Percentiles rank a stretch among this genome's conserved stretches.
phyloP scores from a whole-genome alignment of 176 grass and related monocot genomes.

The Oryza glaberrima region DNA sequence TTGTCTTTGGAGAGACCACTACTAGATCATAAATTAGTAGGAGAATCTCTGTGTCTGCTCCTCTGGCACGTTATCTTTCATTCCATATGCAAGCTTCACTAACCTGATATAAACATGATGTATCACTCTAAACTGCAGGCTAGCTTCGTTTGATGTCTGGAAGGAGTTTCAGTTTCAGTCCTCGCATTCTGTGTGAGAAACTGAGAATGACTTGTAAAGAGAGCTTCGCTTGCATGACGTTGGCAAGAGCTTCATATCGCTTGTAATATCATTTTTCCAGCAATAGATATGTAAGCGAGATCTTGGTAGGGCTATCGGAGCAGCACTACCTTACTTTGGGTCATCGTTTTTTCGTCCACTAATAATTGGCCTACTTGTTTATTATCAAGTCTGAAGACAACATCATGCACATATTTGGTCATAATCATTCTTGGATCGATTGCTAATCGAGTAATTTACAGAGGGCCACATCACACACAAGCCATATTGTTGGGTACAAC shows the following conservation, averaged over 20 bases:
- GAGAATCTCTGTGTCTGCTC: too few relatives aligned
- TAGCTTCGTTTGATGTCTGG: slow-evolving; percentile 16
- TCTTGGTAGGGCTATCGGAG: slow-evolving; percentile 24
- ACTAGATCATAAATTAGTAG: neutral
- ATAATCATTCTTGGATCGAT: slow-evolving; percentile 34
- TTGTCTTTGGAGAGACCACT: neutral
- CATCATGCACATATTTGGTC: slow-evolving; percentile 2
- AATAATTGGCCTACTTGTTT: slow-evolving; percentile 6
- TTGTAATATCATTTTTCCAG: slow-evolving; percentile 41
- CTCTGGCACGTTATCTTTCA: too few relatives aligned
- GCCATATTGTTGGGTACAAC: neutral
- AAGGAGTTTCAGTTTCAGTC: neutral
- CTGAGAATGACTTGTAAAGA: neutral
- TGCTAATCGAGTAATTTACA: slow-evolving; percentile 27
- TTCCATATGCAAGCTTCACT: neutral
- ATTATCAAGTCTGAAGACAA: neutral
- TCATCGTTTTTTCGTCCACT: slow-evolving; percentile 38
- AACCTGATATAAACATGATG: slow-evolving; percentile 6
- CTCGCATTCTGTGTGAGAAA: neutral
- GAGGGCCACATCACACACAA: neutral
- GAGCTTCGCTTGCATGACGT: neutral
- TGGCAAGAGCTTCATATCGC: slow-evolving; percentile 20
- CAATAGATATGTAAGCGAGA: slow-evolving; percentile 14
- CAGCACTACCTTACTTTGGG: slow-evolving; percentile 5
- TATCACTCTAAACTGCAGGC: slow-evolving; percentile 16